Percentiles rank a stretch among this genome's conserved stretches.
phyloP scores from a whole-genome alignment of 2,329 filamentous ascomycete species.

The Cytospora piceicola region DNA sequence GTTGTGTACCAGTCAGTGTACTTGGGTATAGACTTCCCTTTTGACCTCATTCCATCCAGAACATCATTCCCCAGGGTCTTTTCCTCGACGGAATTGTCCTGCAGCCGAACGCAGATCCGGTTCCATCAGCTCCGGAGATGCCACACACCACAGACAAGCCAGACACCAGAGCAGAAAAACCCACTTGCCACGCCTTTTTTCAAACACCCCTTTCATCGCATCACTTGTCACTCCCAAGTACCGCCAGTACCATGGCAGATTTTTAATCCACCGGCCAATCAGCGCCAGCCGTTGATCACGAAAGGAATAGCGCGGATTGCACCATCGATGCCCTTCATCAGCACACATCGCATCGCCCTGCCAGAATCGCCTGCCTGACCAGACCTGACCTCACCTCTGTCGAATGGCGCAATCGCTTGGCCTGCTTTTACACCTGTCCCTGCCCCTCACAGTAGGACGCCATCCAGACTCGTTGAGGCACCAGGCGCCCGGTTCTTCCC shows the following conservation, averaged over 20 bases:
- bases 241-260: slow-evolving; percentile 29
- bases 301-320: slow-evolving; percentile 58
- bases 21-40: neutral
- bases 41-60: slow-evolving; percentile 21
- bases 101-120: slow-evolving; percentile 19
- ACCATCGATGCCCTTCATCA: slow-evolving; percentile 45
- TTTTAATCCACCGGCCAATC: slow-evolving; percentile 25
- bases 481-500: neutral
- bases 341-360: slow-evolving; percentile 28
- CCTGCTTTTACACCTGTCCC: slow-evolving; percentile 6
- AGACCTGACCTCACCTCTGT: slow-evolving; percentile 1
- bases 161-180: slow-evolving; percentile 3
- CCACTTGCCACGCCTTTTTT: slow-evolving; percentile 11
- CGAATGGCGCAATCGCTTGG: slow-evolving; percentile 40
- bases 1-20: no score
- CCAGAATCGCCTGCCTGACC: slow-evolving; percentile 19
- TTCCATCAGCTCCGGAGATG: slow-evolving; percentile 18
- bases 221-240: slow-evolving; percentile 26
- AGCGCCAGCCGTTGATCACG: slow-evolving; percentile 44
- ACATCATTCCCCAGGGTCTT: slow-evolving; percentile 6
- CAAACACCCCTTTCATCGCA: slow-evolving; percentile 20
- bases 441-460: slow-evolving; percentile 20
- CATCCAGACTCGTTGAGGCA: neutral
- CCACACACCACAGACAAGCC: slow-evolving; percentile 15
- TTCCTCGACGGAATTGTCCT: neutral